A percentile compares a stretch with the other conserved stretches of the same genome.
phyloP scores from a whole-genome alignment of 1,284 basidiomycete species.

The Marasmius oreades region DNA sequence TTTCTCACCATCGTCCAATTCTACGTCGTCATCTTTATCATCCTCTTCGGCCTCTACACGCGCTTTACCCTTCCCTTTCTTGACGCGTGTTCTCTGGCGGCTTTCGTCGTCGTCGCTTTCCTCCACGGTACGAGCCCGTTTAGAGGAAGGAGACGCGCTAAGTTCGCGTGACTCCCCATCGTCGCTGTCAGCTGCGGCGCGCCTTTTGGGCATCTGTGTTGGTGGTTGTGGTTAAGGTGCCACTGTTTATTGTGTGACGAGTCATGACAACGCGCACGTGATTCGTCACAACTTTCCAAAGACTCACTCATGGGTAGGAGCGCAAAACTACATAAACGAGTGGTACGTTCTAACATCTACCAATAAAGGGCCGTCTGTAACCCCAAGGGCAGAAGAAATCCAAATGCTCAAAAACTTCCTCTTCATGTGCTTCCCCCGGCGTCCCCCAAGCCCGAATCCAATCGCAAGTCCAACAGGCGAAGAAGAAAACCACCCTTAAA shows the following conservation, averaged over 20 bases:
- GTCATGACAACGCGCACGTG: neutral
- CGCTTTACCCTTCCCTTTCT: slow-evolving; percentile 31
- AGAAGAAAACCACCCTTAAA: slow-evolving; percentile 46
- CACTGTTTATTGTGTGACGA: neutral
- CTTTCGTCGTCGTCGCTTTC: slow-evolving; percentile 34
- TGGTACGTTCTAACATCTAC: slow-evolving; percentile 26
- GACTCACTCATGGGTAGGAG: slow-evolving; percentile 40
- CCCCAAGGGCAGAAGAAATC: slow-evolving; percentile 27
- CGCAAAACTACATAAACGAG: slow-evolving; percentile 46
- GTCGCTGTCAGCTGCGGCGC: slow-evolving; percentile 32
- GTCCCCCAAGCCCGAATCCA: slow-evolving; percentile 17
- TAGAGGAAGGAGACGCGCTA: slow-evolving; percentile 28
- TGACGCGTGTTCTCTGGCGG: slow-evolving; percentile 9
- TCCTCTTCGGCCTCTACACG: slow-evolving; percentile 24
- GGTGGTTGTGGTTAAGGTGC: neutral
- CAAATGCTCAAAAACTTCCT: slow-evolving; percentile 22
- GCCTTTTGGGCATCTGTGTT: slow-evolving; percentile 35
- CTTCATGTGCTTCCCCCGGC: slow-evolving; percentile 11
- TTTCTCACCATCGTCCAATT: slow-evolving; percentile 28
- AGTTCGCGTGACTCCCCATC: slow-evolving; percentile 23
- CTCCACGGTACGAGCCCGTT: slow-evolving; percentile 40
- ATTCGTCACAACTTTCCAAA: neutral
- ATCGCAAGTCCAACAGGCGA: slow-evolving; percentile 13
- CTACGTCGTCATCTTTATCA: slow-evolving; percentile 30
- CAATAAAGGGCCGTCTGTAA: neutral